Evolutionary conservation across 495 filamentous ascomycete genomes (phyloP).

Genomic region (Thozetella sp.): DNA sequence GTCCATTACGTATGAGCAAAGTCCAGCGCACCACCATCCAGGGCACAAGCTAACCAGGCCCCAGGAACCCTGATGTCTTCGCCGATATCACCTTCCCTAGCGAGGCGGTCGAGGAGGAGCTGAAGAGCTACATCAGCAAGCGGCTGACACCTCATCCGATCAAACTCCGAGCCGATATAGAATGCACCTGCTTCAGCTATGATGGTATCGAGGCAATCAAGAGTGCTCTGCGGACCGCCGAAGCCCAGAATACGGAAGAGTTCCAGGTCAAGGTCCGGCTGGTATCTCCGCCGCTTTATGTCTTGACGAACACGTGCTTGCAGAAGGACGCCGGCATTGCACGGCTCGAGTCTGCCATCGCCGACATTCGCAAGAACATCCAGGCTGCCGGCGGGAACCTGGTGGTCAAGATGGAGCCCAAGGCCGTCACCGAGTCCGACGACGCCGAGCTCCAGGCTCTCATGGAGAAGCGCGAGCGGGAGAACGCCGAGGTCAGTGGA

Average conservation of each 20-base stretch:
- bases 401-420: slow-evolving; percentile 93
- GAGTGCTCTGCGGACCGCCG: slow-evolving; percentile 80
- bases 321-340: slow-evolving; percentile 88
- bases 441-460: slow-evolving; percentile 95
- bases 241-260: slow-evolving; percentile 84
- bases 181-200: slow-evolving; percentile 97
- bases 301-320: slow-evolving; percentile 87
- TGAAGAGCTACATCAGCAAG: slow-evolving; percentile 92
- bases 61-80: slow-evolving; percentile 94
- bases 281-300: slow-evolving; percentile 93
- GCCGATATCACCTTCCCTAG: slow-evolving; percentile 86
- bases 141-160: slow-evolving; percentile 95
- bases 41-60: slow-evolving; percentile 5
- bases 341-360: slow-evolving; percentile 83
- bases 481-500: slow-evolving; percentile 95
- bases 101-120: slow-evolving; percentile 81
- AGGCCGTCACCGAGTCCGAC: slow-evolving; percentile 97
- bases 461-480: slow-evolving; percentile 98
- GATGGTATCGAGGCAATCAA: slow-evolving; percentile 99
- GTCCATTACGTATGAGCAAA: slow-evolving; percentile 85
- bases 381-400: slow-evolving; percentile 72
- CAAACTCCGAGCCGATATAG: slow-evolving; percentile 96
- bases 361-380: slow-evolving; percentile 79
- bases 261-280: slow-evolving; percentile 96
- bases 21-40: background rate